Evolutionary conservation across 1,284 basidiomycete genomes (phyloP).

Genomic region (Takashimella tepidaria): DNA sequence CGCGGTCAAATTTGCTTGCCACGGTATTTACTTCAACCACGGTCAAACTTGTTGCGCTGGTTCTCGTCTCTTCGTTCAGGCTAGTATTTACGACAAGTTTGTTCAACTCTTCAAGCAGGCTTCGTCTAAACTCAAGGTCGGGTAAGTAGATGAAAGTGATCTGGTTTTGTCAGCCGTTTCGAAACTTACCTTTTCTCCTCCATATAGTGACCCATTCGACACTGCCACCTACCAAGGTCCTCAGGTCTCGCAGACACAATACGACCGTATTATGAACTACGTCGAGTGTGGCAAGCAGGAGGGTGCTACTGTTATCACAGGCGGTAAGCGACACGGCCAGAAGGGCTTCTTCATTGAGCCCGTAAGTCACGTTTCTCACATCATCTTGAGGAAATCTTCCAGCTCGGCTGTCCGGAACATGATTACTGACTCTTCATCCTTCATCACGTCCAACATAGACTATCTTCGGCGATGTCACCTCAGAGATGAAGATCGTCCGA

Average conservation of each 20-base stretch:
- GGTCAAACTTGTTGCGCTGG: constrained; percentile 70
- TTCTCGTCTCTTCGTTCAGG: constrained; percentile 63
- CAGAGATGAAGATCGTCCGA: constrained; percentile 77
- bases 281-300: constrained; percentile 76
- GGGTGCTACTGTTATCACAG: constrained; percentile 74
- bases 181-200: too few relatives aligned
- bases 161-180: too few relatives aligned
- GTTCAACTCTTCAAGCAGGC: constrained; percentile 27
- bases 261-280: constrained; percentile 74
- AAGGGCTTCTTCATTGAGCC: constrained; percentile 57
- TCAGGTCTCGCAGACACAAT: constrained; percentile 57
- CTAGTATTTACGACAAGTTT: constrained; percentile 66
- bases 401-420: neutral
- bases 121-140: constrained; percentile 36
- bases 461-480: constrained; percentile 72
- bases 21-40: constrained; percentile 60
- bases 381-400: too few relatives aligned
- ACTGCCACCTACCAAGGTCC: constrained; percentile 72
- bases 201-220: constrained; percentile 62
- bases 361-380: constrained; percentile 16
- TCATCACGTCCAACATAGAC: too few relatives aligned
- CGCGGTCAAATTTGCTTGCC: constrained; percentile 73
- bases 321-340: constrained; percentile 67
- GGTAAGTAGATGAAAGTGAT: constrained; percentile 1
- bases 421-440: neutral